Percentiles rank a stretch among this genome's conserved stretches.
phyloP scores from a whole-genome alignment of 2,329 filamentous ascomycete species.

The Cytospora piceicola region DNA sequence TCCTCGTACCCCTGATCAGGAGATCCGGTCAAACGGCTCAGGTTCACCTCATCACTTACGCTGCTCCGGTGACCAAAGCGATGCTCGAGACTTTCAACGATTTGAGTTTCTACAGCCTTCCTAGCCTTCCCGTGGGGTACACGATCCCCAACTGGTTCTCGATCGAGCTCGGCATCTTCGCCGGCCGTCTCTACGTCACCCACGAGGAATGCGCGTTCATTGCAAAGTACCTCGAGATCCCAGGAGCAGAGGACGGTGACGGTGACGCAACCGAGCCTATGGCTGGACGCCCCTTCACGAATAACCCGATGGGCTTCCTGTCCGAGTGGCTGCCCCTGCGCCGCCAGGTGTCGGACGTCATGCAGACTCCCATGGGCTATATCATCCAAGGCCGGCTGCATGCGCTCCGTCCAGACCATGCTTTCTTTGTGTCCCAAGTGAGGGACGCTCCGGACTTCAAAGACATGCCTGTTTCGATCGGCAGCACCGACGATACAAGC shows the following conservation, averaged over 20 bases:
- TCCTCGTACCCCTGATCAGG: slow-evolving; percentile 51
- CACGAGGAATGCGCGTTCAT: slow-evolving; percentile 50
- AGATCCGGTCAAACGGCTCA: slow-evolving; percentile 6
- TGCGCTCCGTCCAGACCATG: slow-evolving; percentile 49
- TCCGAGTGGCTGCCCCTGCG: slow-evolving; percentile 61
- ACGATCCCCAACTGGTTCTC: slow-evolving; percentile 55
- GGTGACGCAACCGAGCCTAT: slow-evolving; percentile 3
- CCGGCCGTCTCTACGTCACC: slow-evolving; percentile 64
- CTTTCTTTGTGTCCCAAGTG: slow-evolving; percentile 50
- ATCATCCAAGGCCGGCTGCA: slow-evolving; percentile 53
- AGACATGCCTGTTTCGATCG: background rate
- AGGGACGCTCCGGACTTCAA: background rate
- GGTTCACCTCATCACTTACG: slow-evolving; percentile 59
- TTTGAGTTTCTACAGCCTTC: slow-evolving; percentile 57
- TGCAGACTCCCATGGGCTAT: slow-evolving; percentile 63
- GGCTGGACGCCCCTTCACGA: slow-evolving; percentile 31
- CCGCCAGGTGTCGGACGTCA: slow-evolving; percentile 59
- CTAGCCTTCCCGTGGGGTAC: slow-evolving; percentile 47
- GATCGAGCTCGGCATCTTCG: slow-evolving; percentile 63
- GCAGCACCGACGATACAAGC: background rate
- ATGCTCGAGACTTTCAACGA: slow-evolving; percentile 62
- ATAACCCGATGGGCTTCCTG: slow-evolving; percentile 50
- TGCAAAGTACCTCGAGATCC: slow-evolving; percentile 40
- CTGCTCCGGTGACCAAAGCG: slow-evolving; percentile 60
- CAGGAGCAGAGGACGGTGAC: slow-evolving; percentile 21